Evolutionary conservation across 345 rosid species (phyloP).

Genomic region (Luvunga scandens): DNA sequence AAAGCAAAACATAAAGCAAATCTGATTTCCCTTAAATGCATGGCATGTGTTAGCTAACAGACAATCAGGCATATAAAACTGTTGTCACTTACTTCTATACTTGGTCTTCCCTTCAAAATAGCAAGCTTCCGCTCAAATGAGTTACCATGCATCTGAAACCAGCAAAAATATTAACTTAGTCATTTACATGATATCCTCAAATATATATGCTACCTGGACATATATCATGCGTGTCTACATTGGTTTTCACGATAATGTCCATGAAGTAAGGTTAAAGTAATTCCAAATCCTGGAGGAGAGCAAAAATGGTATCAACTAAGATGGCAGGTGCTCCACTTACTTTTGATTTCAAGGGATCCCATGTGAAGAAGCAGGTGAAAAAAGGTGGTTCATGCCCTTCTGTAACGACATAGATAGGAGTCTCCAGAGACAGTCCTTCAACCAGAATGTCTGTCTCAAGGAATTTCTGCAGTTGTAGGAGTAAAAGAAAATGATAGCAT

Average conservation of each 20-base stretch:
- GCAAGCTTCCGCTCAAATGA: slow-evolving; percentile 90
- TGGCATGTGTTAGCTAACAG: not conserved
- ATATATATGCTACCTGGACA: not conserved
- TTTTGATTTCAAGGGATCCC: slow-evolving; percentile 70
- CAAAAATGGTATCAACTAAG: not conserved
- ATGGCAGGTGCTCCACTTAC: slow-evolving; percentile 38
- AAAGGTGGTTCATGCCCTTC: slow-evolving; percentile 81
- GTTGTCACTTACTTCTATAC: slow-evolving; percentile 41
- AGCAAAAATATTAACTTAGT: not conserved
- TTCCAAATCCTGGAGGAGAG: not conserved
- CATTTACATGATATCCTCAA: not conserved
- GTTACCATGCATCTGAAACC: slow-evolving; percentile 73
- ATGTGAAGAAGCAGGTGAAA: slow-evolving; percentile 73
- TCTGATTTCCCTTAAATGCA: not conserved
- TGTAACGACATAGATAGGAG: slow-evolving; percentile 62
- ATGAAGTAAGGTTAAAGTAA: not conserved
- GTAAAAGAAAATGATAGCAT: slow-evolving; percentile 17
- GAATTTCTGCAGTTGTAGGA: slow-evolving; percentile 58
- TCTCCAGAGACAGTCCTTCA: slow-evolving; percentile 49
- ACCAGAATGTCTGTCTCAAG: slow-evolving; percentile 50
- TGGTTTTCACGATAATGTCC: not conserved
- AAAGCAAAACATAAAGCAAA: not conserved
- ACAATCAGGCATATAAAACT: not conserved
- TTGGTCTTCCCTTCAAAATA: slow-evolving; percentile 53
- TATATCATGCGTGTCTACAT: no score